Percentiles rank a stretch among this genome's conserved stretches.
Conservation (phyloP, 371 early-diverging fungal genomes). For the Mucor piriformis region DNA sequence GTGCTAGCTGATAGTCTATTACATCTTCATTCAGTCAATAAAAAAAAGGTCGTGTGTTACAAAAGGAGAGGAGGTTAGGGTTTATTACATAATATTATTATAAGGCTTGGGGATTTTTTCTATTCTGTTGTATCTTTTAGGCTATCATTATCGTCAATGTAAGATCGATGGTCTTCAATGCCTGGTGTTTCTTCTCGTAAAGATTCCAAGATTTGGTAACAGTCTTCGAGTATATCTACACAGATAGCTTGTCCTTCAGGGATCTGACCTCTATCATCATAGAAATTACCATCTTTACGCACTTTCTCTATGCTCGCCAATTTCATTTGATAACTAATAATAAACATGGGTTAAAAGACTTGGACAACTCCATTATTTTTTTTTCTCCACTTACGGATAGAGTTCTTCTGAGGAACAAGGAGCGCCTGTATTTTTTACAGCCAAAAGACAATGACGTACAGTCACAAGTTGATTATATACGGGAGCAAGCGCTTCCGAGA, state of each 20-base stretch:
- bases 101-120: not conserved
- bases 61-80: too few relatives aligned
- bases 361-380: not conserved
- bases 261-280: constrained; percentile 76
- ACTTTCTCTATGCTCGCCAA: constrained; percentile 77
- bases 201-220: constrained; percentile 77
- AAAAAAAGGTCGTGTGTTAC: too few relatives aligned
- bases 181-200: constrained; percentile 48
- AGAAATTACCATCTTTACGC: constrained; percentile 84
- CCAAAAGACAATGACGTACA: constrained; percentile 77
- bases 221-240: constrained; percentile 78
- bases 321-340: constrained; percentile 76
- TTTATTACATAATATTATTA: constrained; percentile 6
- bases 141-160: not conserved
- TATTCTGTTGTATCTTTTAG: not conserved
- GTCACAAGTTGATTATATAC: constrained; percentile 84
- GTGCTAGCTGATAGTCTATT: too few relatives aligned
- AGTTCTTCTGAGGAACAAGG: constrained; percentile 63
- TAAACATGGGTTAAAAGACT: not conserved
- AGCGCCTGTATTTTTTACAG: constrained; percentile 79
- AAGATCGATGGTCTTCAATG: too few relatives aligned
- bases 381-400: constrained; percentile 35
- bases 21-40: too few relatives aligned
- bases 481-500: constrained; percentile 79
- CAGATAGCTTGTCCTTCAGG: constrained; percentile 87